Base-by-base conservation (phyloP, 1,139 yeast species). In the Diutina rugosa region DNA sequence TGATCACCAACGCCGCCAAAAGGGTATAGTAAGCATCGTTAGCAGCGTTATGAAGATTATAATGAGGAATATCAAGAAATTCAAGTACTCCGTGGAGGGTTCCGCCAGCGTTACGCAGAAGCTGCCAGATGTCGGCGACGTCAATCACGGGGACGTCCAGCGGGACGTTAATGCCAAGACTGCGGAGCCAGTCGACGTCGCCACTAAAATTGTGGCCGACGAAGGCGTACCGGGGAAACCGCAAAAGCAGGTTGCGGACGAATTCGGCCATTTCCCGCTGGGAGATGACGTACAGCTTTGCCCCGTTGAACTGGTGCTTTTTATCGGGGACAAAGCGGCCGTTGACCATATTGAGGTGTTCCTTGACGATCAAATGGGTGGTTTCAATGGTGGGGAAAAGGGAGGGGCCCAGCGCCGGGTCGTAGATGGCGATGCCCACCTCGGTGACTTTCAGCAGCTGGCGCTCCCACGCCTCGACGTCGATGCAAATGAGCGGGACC, bases 21-120 rank as follows among this genome's bases (percentile, higher is more conserved):
- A 87, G 66, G 0, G 95, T 87, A 62, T 79, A 85, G 63, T 84
- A 84, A 1, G 95, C 84, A 66, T 88, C 96, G 64, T 88, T 88
- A n/a, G 87, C 91, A 1, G 91, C 95, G 64, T 88, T 88, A 65
- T 87, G 95, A 55, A 87, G 69, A 59, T 74, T 79, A 0, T 85
- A 76, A 64, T 82, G 81, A 0, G 90, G 89, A 6, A 88, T 74
- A 7, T 76, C 72, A 32, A 84, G 71, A 56, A 73, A 68, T 54
- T 77, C 71, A 28, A 87, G 70, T 1, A 83, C 73, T 55, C 75
- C 80, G 7, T 79, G 77, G 56, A 87, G 69, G 10, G 78, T 68
- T 35, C 82, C 82, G 29, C 69, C 67, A 21, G 67, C 62, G 4
- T 80, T 75, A 54, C 75, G 70, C 4, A 81, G 70, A 7, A 72